Base-by-base conservation (phyloP, 495 filamentous ascomycete species). In the Lindgomyces ingoldianus region DNA sequence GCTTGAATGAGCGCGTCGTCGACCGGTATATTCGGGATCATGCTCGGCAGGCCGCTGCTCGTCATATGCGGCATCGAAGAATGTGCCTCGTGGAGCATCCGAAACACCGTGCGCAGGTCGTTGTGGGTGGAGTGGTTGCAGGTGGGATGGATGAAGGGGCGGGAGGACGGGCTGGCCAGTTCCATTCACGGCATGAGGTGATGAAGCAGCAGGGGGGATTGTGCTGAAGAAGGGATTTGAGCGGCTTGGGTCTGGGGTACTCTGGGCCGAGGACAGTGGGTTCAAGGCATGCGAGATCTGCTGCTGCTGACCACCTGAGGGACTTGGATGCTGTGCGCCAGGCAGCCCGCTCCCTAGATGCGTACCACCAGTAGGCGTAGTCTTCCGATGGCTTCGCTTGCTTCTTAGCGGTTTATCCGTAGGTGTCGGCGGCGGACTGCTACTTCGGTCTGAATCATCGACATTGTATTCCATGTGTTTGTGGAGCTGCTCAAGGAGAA, bases 401-500 rank as follows among this genome's bases (percentile, higher is more conserved):
- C 87, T 86, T 59, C 93, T 89, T 52, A 96, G 81, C 16, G 93
- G 93, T 65, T 94, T 93, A 74, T 96, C 91, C 65, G 63, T 62
- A 26, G 62, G 67, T 16, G 87, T 89, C 59, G 86, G 87, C 41
- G 85, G 88, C 11, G 88, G 87, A 70, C 84, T 89, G 11, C 83
- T 86, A 70, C 85, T 89, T 63, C 85, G 84, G 36, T 90, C 88
- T 19, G 86, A 88, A 67, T 89, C 88, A 65, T 90, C 88, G 19
- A 86, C 83, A 69, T 89, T 88, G 73, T 89, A 87, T 72, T 91
- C 90, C 63, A 91, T 96, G 54, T 91, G 84, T 70, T 91, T 91
- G 51, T 89, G 81, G 1, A 98, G 81, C 64, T 91, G 89, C 70
- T 98, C 91, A 11, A 97, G 86, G 29, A 98, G 83, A 72, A 97